Evolutionary conservation across 495 filamentous ascomycete species (phyloP), one percentile per base, ranked within the genome.

Genomic region (Penicillium diatomitis): DNA sequence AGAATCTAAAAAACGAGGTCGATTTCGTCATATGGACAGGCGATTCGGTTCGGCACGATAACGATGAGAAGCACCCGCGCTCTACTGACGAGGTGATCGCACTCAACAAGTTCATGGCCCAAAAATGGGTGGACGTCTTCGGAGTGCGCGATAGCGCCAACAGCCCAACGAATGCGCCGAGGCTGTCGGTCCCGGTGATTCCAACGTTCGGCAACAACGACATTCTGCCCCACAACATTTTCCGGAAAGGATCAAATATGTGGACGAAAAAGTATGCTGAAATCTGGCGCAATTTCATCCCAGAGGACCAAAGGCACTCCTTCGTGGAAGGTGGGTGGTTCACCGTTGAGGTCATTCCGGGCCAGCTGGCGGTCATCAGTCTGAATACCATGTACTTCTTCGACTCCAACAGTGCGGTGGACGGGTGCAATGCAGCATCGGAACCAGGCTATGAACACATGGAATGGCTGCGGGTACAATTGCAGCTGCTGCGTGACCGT

Each of bases 1-100:
- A 82, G 30, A 85, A 96, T 55, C 58, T 99, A 34, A 86, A 80
- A 60, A 87, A 88, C 68, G 63, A 81, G 8, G 77, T 99, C 45
- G 92, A 99, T 67, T 99, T 99, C 61, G 84, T 97, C 36, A 73
- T 99, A 44, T 99, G 94, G 94, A 97, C 94, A 0, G 92, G 92
- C 47, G 92, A 99, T 64, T 95, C 88, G 20, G 91, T 88, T 32
- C 81, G 94, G 50, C 92, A 98, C 64, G 92, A 96, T 65, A 95
- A 85, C 66, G 92, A 98, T 59, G 89, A 90, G 61, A 63, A 78
- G 36, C 78, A 86, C 11, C 92, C 92, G 11, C 84, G 92, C 43
- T 85, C 72, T 11, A 69, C 78, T 36, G 66, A 74, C 8, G 84
- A 97, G 62, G 82, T 99, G 9, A 61, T 90, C 3, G 64, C 78